These are phyloP conservation scores for Allomyces macrogynus DNA, from an alignment of 192 early-diverging fungal species.

Conservation along the genomic window DNA sequence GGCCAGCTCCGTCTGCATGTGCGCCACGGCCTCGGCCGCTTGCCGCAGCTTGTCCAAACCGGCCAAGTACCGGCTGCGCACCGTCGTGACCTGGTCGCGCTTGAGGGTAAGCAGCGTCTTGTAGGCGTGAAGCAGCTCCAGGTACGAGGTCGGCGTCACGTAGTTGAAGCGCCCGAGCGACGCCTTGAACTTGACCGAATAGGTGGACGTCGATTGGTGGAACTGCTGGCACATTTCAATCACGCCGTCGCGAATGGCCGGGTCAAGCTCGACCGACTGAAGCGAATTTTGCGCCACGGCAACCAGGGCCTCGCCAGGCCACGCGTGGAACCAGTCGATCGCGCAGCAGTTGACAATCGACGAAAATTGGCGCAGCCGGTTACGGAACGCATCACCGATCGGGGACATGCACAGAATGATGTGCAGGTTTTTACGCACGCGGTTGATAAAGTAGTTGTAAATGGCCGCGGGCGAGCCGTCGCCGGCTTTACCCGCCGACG, in stretches of 20 bases:
- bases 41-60: constrained; percentile 88
- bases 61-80: constrained; percentile 90
- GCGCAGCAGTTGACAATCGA: constrained; percentile 99
- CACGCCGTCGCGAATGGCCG: constrained; percentile 60
- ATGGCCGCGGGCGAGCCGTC: constrained; percentile 84
- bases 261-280: constrained; percentile 67
- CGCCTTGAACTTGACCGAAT: constrained; percentile 63
- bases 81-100: constrained; percentile 84
- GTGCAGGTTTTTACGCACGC: constrained; percentile 89
- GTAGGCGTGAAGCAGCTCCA: constrained; percentile 93
- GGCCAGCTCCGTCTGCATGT: constrained; percentile 67
- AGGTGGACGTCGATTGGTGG: constrained; percentile 69
- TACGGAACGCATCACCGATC: constrained; percentile 69
- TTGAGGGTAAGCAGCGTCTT: constrained; percentile 73
- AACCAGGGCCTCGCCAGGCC: constrained; percentile 91
- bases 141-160: constrained; percentile 90
- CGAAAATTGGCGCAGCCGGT: constrained; percentile 85
- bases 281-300: constrained; percentile 97
- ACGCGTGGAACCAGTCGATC: constrained; percentile 98
- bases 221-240: constrained; percentile 79
- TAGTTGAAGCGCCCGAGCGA: constrained; percentile 58
- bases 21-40: constrained; percentile 85
- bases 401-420: constrained; percentile 99
- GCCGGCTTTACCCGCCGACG: constrained; percentile 68
- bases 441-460: constrained; percentile 92